These are phyloP conservation scores for Apiospora koreana DNA, from an alignment of 2,329 filamentous ascomycete species.

Conservation along the genomic window DNA sequence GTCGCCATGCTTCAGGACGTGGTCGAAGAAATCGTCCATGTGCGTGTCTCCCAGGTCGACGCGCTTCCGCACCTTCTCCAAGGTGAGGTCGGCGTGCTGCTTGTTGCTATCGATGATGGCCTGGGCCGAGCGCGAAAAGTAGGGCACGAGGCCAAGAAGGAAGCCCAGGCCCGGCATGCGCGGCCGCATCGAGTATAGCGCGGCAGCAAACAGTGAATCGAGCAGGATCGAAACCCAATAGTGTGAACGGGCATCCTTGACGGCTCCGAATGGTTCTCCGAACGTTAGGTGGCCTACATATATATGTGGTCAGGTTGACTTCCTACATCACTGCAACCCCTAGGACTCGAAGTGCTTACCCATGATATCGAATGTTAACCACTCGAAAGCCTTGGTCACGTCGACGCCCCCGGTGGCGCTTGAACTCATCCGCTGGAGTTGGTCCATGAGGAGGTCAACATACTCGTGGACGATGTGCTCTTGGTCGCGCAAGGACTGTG, in stretches of 20 bases:
- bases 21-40: slow-evolving; percentile 19
- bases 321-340: neutral
- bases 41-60: slow-evolving; percentile 19
- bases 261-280: slow-evolving; percentile 23
- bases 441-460: slow-evolving; percentile 21
- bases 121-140: slow-evolving; percentile 11
- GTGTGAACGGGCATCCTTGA: slow-evolving; percentile 13
- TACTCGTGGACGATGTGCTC: slow-evolving; percentile 25
- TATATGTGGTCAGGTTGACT: neutral
- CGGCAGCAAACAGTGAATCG: slow-evolving; percentile 13
- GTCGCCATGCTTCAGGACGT: slow-evolving; percentile 15
- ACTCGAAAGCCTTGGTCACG: slow-evolving; percentile 22
- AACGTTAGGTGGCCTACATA: slow-evolving; percentile 20
- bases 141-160: slow-evolving; percentile 14
- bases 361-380: slow-evolving; percentile 28
- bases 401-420: slow-evolving; percentile 16
- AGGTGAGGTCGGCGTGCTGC: slow-evolving; percentile 16
- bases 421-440: slow-evolving; percentile 15
- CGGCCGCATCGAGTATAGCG: slow-evolving; percentile 16
- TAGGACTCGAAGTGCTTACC: neutral
- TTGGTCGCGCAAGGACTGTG: slow-evolving; percentile 22
- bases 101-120: slow-evolving; percentile 11
- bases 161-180: slow-evolving; percentile 18
- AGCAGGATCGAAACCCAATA: slow-evolving; percentile 22
- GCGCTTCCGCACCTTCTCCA: slow-evolving; percentile 18